Evolutionary conservation across 2,329 filamentous ascomycete genomes (phyloP), one percentile per base, ranked within the genome.

Genomic region (Epichloe gansuensis): DNA sequence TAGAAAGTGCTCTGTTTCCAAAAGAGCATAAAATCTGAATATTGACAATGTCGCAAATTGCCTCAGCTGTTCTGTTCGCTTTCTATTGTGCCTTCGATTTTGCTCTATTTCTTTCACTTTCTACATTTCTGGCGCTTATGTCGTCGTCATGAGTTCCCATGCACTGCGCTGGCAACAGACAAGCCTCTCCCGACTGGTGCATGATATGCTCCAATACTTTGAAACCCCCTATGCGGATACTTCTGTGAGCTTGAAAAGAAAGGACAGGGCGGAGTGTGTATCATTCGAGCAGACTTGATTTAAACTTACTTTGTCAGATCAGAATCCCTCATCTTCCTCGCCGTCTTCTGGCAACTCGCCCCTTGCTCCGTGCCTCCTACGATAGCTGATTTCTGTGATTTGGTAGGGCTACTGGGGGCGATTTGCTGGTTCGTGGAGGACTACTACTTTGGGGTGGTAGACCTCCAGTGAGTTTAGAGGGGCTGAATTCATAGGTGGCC

Each of bases 161-260:
- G 67, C 53, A 72, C 62, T 5, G 72, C 68, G 31, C 65, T 70
- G 21, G 69, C 67, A 51, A 76, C 69, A 34, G 73, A 65, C 42
- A 74, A 63, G 3, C 74, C 74, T 44, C 70, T 67, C n/a, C 72
- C 68, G 9, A 76, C 72, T 1, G 75, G 75, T 41, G 79, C 77
- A 57, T 84, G 81, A 56, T 80, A 84, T 1, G 79, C 75, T 34
- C 79, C 77, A 50, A 84, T 84, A 56, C 77, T 83, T 63, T 83
- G 81, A 59, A 84, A 84, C 0, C 81, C 81, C 68, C 78, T 81
- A 28, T 4, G 28, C n/a, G 44, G 39, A 49, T n/a, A 37, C 15
- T 35, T 45, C 42, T 45, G 60, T 72, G 62, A 56, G 47, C n/a
- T 34, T n/a, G 7, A 13, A 5, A 39, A 11, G 35, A 3, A 38